These are phyloP conservation scores for Acacia confusa DNA, from an alignment of 306 rosid species.

Conservation along the genomic window DNA sequence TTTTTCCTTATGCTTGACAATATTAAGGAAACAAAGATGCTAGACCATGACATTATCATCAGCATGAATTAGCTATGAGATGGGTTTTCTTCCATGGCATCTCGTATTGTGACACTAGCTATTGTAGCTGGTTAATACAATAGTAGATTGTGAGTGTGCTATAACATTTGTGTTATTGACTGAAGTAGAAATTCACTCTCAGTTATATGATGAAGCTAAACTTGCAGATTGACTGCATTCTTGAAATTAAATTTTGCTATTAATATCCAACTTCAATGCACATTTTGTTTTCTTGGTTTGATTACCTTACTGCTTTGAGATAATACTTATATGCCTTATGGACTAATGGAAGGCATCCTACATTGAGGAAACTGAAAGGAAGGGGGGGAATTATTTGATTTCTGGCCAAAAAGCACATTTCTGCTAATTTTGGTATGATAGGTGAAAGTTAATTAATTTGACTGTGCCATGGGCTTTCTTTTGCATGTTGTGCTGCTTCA, in stretches of 20 bases:
- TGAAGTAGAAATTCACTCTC: not conserved
- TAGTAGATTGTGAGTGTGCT: not conserved
- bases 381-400: not conserved
- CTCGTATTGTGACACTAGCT: not conserved
- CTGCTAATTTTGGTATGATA: not conserved
- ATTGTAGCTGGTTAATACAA: not conserved
- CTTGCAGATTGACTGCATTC: no score
- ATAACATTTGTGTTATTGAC: not conserved
- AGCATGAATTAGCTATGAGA: not conserved
- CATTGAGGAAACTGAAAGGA: not conserved
- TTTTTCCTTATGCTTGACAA: not conserved
- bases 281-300: not conserved
- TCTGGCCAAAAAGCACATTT: not conserved
- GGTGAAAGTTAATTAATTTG: not conserved
- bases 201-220: not conserved
- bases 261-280: not conserved
- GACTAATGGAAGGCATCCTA: not conserved
- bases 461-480: not conserved
- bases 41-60: not conserved
- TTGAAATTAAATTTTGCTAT: not conserved
- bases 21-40: not conserved
- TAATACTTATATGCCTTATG: not conserved
- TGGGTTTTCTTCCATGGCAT: not conserved
- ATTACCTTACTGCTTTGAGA: not conserved
- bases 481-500: not conserved